A percentile compares a stretch with the other conserved stretches of the same genome.
phyloP scores from a whole-genome alignment of 2,329 filamentous ascomycete genomes.

The Fusarium transvaalense region DNA sequence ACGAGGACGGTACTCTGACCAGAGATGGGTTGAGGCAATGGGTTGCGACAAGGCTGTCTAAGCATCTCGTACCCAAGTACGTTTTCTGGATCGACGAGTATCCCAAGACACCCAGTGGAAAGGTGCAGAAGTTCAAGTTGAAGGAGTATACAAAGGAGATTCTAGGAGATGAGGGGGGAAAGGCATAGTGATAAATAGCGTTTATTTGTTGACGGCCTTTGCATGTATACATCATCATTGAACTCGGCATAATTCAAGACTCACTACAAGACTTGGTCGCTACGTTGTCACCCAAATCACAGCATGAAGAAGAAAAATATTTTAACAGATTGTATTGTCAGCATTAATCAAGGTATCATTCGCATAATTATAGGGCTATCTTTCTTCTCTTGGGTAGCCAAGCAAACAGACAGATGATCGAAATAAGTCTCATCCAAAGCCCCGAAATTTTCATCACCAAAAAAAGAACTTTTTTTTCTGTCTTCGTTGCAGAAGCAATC shows the following conservation, averaged over 20 bases:
- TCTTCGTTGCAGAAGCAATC: slow-evolving; percentile 40
- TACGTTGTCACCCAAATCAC: not conserved
- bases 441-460: slow-evolving; percentile 21
- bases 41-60: slow-evolving; percentile 76
- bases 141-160: slow-evolving; percentile 70
- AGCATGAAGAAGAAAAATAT: not conserved
- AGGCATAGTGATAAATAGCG: slow-evolving; percentile 8
- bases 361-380: slow-evolving; percentile 13
- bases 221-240: not conserved
- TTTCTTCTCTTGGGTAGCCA: slow-evolving; percentile 10
- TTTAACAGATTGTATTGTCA: slow-evolving; percentile 19
- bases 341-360: slow-evolving; percentile 44
- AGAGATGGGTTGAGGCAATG: slow-evolving; percentile 74
- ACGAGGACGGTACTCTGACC: slow-evolving; percentile 56
- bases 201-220: not conserved
- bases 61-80: slow-evolving; percentile 86
- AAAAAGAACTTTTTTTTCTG: slow-evolving; percentile 43
- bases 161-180: slow-evolving; percentile 37
- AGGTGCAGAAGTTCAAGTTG: slow-evolving; percentile 95
- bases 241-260: not conserved
- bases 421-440: slow-evolving; percentile 28
- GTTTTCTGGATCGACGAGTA: slow-evolving; percentile 90
- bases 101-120: slow-evolving; percentile 95
- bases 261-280: no score
- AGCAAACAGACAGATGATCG: slow-evolving; percentile 27